Percentiles rank a stretch among this genome's conserved stretches.
phyloP scores from a whole-genome alignment of 2,329 filamentous ascomycete species.

The Pseudopithomyces maydicus region DNA sequence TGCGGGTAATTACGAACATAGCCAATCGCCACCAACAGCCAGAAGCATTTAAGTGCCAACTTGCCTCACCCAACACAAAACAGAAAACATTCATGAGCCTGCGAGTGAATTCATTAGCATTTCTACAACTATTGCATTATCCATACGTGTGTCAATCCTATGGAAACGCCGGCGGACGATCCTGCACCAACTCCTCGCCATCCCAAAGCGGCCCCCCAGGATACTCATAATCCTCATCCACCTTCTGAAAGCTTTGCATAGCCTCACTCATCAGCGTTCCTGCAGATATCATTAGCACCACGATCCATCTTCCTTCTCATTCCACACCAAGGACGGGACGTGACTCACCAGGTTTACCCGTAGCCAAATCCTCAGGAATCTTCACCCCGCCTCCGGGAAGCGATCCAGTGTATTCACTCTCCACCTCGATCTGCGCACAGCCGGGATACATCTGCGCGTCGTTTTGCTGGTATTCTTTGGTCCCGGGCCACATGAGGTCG shows the following conservation, averaged over 20 bases:
- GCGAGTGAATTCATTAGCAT: too few species aligned
- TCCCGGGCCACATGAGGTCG: conserved; percentile 12
- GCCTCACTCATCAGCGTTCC: conserved; percentile 10
- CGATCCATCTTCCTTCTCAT: background rate
- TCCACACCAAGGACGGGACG: background rate
- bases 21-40: too few species aligned
- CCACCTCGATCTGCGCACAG: conserved; percentile 19
- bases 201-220: conserved; percentile 20
- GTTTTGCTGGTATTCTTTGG: background rate
- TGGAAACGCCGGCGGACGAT: background rate
- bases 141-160: too few species aligned
- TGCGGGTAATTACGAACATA: too few species aligned
- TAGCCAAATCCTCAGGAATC: conserved; percentile 15
- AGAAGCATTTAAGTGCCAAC: too few species aligned
- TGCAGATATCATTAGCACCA: background rate
- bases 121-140: too few species aligned
- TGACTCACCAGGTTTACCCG: conserved; percentile 10
- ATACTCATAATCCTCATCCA: conserved; percentile 14
- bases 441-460: conserved; percentile 14
- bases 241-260: conserved; percentile 8
- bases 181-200: conserved; percentile 14
- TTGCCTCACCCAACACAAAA: too few species aligned
- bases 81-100: too few species aligned
- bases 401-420: background rate
- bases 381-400: conserved; percentile 10